Percentiles rank a stretch among this genome's conserved stretches.
Evolutionary conservation across 805 yeast species (phyloP).

Genomic region (Hanseniaspora taiwanica): DNA sequence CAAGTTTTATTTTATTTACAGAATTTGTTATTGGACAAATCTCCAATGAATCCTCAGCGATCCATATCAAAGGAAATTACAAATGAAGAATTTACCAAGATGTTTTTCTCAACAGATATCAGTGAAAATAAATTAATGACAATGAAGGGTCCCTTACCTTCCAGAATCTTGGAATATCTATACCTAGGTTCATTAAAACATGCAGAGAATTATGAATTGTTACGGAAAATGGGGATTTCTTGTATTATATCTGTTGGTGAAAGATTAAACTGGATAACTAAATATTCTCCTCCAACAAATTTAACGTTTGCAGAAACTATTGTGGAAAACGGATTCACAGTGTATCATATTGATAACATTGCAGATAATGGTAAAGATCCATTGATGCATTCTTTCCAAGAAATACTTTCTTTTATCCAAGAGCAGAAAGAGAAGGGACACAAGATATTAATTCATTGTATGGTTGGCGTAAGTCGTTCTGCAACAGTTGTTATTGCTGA

Average conservation of each 20-base stretch:
- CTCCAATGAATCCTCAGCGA: conserved; percentile 30
- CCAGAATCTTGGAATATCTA: conserved; percentile 67
- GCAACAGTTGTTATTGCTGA: conserved; percentile 95
- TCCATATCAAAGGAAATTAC: conserved; percentile 8
- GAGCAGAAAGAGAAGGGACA: conserved; percentile 32
- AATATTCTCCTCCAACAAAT: not conserved
- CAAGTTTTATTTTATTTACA: conserved; percentile 52
- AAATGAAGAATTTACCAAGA: conserved; percentile 17
- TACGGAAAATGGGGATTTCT: conserved; percentile 52
- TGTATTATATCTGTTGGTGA: conserved; percentile 85
- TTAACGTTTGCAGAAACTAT: conserved; percentile 9
- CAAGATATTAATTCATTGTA: conserved; percentile 72
- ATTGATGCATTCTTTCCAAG: conserved; percentile 45
- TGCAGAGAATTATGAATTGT: conserved; percentile 57
- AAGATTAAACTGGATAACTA: conserved; percentile 42
- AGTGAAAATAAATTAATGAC: conserved; percentile 8
- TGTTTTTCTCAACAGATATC: conserved; percentile 21
- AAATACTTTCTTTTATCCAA: conserved; percentile 55
- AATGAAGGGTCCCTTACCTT: conserved; percentile 62
- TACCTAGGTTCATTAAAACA: conserved; percentile 77
- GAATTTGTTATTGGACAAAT: conserved; percentile 40
- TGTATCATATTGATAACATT: conserved; percentile 52
- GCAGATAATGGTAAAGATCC: conserved; percentile 90
- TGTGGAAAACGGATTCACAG: conserved; percentile 19
- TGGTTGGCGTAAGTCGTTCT: conserved; percentile 90